Base-by-base conservation (phyloP, 2,329 filamentous ascomycete genomes). In the Lasiodiplodia sp. region DNA sequence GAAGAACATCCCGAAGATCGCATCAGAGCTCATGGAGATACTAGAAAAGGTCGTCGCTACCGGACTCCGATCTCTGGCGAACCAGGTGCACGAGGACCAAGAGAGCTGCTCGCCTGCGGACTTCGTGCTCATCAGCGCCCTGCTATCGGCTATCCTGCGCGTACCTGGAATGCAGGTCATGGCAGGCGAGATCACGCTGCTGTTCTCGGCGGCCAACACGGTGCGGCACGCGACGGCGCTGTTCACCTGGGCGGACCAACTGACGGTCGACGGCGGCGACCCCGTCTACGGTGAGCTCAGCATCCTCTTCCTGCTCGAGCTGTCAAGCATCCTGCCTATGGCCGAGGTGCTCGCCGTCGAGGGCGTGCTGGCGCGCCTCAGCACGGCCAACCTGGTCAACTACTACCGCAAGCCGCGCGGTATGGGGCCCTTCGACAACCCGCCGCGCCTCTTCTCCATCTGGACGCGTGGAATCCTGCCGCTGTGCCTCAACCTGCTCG, bases 251-350 rank as follows among this genome's bases (percentile, higher is more conserved):
- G 89, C 95, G 4, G 94, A 98, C 78, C 89, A 91, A 72, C 86
- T 98, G 28, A 87, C 91, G 0, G 86, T 91, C 44, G 40, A n/a
- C 40, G 87, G 91, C 68, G 89, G 90, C 34, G 95, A 98, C 76
- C 95, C 96, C 0, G 85, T 98, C 37, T 98, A 97, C 78, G 96
- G 94, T 71, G 94, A 97, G 77, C 87, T 97, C n/a, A 92, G 92
- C 74, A 86, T 97, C 51, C 86, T 94, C 31, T 96, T 98, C 79
- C 86, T 99, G 16, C 88, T 97, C 25, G 92, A 97, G 72, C 86
- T 99, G 14, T 97, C 94, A 1, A 90, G 88, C 16, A 86, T 98
- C 16, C 91, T 92, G 0, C 81, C 88, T 21, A 86, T 98, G 64
- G 95, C 96, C 2, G 95, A 98, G 78, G 92, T 96, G 71, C 89